These are phyloP conservation scores for Harringtonia lauricola DNA, from an alignment of 2,329 filamentous ascomycete genomes.

Conservation along the genomic window DNA sequence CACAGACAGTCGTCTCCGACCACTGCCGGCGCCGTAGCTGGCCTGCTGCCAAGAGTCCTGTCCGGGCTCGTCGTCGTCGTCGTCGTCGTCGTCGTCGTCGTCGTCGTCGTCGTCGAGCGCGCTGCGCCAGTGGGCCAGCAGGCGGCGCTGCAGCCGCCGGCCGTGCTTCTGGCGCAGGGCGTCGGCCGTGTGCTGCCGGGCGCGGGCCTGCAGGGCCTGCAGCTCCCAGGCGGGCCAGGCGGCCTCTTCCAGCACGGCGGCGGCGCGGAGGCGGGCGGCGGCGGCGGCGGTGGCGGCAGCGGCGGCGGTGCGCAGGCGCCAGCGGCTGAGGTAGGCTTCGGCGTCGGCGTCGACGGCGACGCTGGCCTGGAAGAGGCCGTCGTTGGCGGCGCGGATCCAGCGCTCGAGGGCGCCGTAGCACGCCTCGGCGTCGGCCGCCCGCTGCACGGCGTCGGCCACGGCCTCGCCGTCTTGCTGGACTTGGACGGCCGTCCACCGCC, in stretches of 20 bases:
- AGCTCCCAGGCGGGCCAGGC: conserved; percentile 14
- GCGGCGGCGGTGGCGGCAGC: conserved; percentile 3
- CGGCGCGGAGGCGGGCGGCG: conserved; percentile 10
- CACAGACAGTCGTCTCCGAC: background rate
- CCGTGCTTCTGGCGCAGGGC: conserved; percentile 14
- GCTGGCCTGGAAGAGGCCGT: conserved; percentile 8
- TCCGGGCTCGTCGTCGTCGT: no score
- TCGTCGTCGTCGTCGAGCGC: background rate
- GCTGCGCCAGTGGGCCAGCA: conserved; percentile 9
- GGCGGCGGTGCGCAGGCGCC: conserved; percentile 6
- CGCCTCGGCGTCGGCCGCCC: conserved; percentile 3
- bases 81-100: background rate
- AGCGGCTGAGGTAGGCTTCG: conserved; percentile 10
- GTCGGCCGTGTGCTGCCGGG: conserved; percentile 9
- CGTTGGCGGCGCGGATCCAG: conserved; percentile 14
- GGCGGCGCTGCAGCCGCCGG: conserved; percentile 8
- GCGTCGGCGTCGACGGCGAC: conserved; percentile 12
- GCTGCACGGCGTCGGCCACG: conserved; percentile 7
- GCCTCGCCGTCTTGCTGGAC: background rate
- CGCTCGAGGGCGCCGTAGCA: conserved; percentile 7
- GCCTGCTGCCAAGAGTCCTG: no score
- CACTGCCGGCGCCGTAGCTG: no score
- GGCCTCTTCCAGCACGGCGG: conserved; percentile 1
- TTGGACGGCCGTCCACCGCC: conserved; percentile 2
- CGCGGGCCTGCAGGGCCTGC: conserved; percentile 13